Base-by-base conservation (phyloP, 2,329 filamentous ascomycete species). In the Ceratocystis cacaofunesta region DNA sequence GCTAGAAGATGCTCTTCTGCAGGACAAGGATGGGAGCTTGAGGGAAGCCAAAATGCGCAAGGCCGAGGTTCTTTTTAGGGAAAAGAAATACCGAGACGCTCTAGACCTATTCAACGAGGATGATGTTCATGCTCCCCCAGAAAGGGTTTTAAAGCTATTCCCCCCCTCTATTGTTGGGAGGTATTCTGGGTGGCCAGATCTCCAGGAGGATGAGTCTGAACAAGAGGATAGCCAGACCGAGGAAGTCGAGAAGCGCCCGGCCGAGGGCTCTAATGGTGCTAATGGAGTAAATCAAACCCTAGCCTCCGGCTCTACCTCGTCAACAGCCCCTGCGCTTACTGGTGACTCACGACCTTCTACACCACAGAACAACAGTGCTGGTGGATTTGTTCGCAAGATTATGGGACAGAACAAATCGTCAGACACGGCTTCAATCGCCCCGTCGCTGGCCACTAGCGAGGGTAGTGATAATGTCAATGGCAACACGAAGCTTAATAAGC, bases 41-140 rank as follows among this genome's bases (percentile, higher is more conserved):
- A 84, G 92, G 32, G 88, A 95, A 70, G 86, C 95, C 70, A 95
- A 92, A 76, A 94, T 95, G 78, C 82, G 88, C 70, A 99, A 99
- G 73, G 94, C 92, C 0, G 90, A 95, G 73, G 77, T 80, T 15
- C 77, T 97, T 3, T 99, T 99, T 71, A 85, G 85, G 67, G 80
- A 89, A 70, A 88, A 86, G 70, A 95, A 88, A 72, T 99, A 92
- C 72, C 83, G 87, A 48, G 86, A 91, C 62, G 87, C 92, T 1
- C 82, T 99, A 76, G 92, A 97, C 70, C 77, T 99, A 1, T 97
- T 97, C 75, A 85, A 84, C 64, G 82, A 85, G 70, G 89, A 89
- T 2, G 88, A 94, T 64, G 90, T 96, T 1, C 85, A 90, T 70
- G 92, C 94, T 0, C 90, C 94, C 0, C 92, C 94, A 0, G 90